A percentile compares a stretch with the other conserved stretches of the same genome.
Conservation (phyloP, 805 yeast species). For the Wickerhamiella sergipiensis region DNA sequence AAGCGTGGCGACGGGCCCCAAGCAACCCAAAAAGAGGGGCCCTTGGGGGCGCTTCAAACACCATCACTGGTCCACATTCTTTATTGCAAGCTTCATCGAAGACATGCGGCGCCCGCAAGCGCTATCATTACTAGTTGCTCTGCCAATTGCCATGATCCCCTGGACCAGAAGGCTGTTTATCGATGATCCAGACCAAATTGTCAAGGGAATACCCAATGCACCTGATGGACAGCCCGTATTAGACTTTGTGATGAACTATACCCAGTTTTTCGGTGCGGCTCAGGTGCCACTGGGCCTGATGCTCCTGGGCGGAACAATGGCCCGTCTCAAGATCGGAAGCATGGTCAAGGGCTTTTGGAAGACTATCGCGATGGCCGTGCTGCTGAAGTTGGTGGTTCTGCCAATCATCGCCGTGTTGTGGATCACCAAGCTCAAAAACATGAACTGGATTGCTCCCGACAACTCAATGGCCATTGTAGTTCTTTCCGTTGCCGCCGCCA, state of each 20-base stretch:
- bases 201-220: slow-evolving; percentile 46
- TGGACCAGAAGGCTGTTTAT: slow-evolving; percentile 61
- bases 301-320: slow-evolving; percentile 75
- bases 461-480: slow-evolving; percentile 57
- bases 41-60: slow-evolving; percentile 12
- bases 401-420: slow-evolving; percentile 71
- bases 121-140: slow-evolving; percentile 47
- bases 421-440: slow-evolving; percentile 43
- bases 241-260: slow-evolving; percentile 71
- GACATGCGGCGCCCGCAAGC: slow-evolving; percentile 51
- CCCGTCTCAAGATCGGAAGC: slow-evolving; percentile 46
- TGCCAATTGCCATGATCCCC: slow-evolving; percentile 70
- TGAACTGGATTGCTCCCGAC: slow-evolving; percentile 48
- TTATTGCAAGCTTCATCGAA: slow-evolving; percentile 31
- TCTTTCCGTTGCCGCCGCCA: slow-evolving; percentile 56
- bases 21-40: neutral
- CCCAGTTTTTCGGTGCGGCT: slow-evolving; percentile 71
- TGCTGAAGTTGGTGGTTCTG: slow-evolving; percentile 46
- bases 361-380: slow-evolving; percentile 43
- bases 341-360: slow-evolving; percentile 57
- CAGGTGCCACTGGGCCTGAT: slow-evolving; percentile 78
- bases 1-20: neutral
- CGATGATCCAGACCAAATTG: slow-evolving; percentile 30
- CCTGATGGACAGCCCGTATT: slow-evolving; percentile 80
- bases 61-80: slow-evolving; percentile 7